A percentile compares a stretch with the other conserved stretches of the same genome.
phyloP scores from a whole-genome alignment of 2,329 filamentous ascomycete genomes.

The Gyromitra esculenta region DNA sequence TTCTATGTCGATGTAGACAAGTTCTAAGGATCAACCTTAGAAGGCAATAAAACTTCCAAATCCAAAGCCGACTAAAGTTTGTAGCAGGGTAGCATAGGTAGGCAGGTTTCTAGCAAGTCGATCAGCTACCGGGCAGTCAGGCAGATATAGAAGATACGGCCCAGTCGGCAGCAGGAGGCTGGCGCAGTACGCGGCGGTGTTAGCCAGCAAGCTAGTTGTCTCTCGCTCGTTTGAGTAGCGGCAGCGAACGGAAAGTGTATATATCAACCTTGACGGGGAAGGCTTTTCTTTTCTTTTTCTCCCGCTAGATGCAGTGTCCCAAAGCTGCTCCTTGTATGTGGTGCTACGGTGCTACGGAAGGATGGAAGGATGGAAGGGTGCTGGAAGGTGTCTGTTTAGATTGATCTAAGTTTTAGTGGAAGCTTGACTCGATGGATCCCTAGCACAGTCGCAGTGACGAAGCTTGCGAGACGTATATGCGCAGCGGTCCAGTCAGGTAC shows the following conservation, averaged over 20 bases:
- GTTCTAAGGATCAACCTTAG: constrained; percentile 15
- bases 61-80: not conserved
- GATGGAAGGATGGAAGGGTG: not conserved
- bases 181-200: constrained; percentile 46
- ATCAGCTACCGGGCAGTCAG: constrained; percentile 18
- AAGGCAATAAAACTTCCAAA: constrained; percentile 8
- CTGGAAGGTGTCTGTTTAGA: not conserved
- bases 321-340: constrained; percentile 18
- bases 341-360: not conserved
- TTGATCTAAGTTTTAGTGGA: constrained; percentile 21
- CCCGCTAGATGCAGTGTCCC: not conserved
- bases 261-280: constrained; percentile 29
- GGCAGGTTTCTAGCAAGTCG: constrained; percentile 6
- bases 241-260: constrained; percentile 30
- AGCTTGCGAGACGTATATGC: constrained; percentile 19
- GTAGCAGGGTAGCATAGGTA: constrained; percentile 8
- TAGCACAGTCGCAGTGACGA: not conserved
- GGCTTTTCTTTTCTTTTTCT: constrained; percentile 26
- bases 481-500: constrained; percentile 24
- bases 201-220: constrained; percentile 1
- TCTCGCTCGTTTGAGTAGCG: not conserved
- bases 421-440: constrained; percentile 6
- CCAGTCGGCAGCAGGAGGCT: constrained; percentile 3
- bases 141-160: constrained; percentile 18
- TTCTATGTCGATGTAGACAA: constrained; percentile 21